Evolutionary conservation across 1,284 basidiomycete species (phyloP).

Genomic region (Termitomyces sp.): DNA sequence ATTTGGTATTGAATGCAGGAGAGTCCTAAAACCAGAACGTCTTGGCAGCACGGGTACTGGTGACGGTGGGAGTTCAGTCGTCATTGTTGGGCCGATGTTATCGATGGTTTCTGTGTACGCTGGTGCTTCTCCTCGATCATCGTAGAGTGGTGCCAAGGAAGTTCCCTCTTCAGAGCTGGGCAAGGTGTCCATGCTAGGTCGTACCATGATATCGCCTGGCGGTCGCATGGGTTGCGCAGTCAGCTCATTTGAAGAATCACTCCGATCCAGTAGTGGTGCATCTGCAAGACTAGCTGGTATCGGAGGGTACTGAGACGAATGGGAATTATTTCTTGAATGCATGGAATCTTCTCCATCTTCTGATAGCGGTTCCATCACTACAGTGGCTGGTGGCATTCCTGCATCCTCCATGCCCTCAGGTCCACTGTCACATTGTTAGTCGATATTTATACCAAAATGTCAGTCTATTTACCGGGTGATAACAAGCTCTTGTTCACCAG

Average conservation of each 20-base stretch:
- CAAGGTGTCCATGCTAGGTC: slow-evolving; percentile 22
- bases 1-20: slow-evolving; percentile 28
- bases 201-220: slow-evolving; percentile 17
- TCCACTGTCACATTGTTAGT: slow-evolving; percentile 25
- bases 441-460: not conserved
- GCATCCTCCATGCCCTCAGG: slow-evolving; percentile 39
- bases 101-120: slow-evolving; percentile 57
- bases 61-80: slow-evolving; percentile 8
- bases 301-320: slow-evolving; percentile 25
- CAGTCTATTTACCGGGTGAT: slow-evolving; percentile 47
- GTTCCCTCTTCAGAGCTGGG: slow-evolving; percentile 23
- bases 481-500: slow-evolving; percentile 73
- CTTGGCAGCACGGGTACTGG: slow-evolving; percentile 18
- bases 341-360: slow-evolving; percentile 28
- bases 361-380: slow-evolving; percentile 30
- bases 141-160: slow-evolving; percentile 23
- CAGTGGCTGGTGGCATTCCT: slow-evolving; percentile 27
- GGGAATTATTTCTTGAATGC: slow-evolving; percentile 22
- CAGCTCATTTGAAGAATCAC: slow-evolving; percentile 20
- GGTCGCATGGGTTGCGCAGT: slow-evolving; percentile 17
- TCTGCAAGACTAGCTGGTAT: slow-evolving; percentile 29
- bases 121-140: slow-evolving; percentile 53
- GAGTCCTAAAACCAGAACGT: slow-evolving; percentile 33
- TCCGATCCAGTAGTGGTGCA: slow-evolving; percentile 30
- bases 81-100: slow-evolving; percentile 5